phyloP scores from a whole-genome alignment of 148 eudicot species.

The Selenicereus undatus region DNA sequence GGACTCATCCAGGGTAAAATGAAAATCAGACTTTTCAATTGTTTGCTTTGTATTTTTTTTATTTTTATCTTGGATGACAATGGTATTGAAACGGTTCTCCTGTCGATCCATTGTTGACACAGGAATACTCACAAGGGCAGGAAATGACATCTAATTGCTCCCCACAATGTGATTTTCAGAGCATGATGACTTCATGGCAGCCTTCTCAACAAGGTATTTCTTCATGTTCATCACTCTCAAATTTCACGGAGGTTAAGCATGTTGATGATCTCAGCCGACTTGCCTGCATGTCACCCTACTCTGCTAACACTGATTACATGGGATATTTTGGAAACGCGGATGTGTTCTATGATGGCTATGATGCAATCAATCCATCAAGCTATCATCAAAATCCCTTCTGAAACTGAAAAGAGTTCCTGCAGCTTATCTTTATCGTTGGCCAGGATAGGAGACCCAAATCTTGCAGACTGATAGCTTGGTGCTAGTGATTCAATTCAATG shows the following conservation, averaged over 20 bases:
- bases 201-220: constrained; percentile 47
- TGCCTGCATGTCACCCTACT: constrained; percentile 49
- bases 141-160: constrained; percentile 28
- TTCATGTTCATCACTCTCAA: constrained; percentile 66
- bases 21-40: not conserved
- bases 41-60: not conserved
- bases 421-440: constrained; percentile 16
- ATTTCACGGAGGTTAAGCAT: constrained; percentile 58
- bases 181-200: constrained; percentile 40
- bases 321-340: constrained; percentile 47
- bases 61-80: not conserved
- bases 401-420: constrained; percentile 10
- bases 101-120: constrained; percentile 23
- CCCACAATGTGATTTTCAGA: constrained; percentile 40
- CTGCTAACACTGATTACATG: constrained; percentile 39
- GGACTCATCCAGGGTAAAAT: constrained; percentile 70
- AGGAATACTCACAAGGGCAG: constrained; percentile 56
- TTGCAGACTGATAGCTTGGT: constrained; percentile 17
- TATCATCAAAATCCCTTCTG: constrained; percentile 41
- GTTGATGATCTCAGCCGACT: constrained; percentile 45
- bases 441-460: constrained; percentile 19
- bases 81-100: not conserved
- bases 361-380: constrained; percentile 33
- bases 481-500: constrained; percentile 15
- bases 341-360: constrained; percentile 38